phyloP scores from a whole-genome alignment of 257 asterid species.

The Gentiana macrophylla region DNA sequence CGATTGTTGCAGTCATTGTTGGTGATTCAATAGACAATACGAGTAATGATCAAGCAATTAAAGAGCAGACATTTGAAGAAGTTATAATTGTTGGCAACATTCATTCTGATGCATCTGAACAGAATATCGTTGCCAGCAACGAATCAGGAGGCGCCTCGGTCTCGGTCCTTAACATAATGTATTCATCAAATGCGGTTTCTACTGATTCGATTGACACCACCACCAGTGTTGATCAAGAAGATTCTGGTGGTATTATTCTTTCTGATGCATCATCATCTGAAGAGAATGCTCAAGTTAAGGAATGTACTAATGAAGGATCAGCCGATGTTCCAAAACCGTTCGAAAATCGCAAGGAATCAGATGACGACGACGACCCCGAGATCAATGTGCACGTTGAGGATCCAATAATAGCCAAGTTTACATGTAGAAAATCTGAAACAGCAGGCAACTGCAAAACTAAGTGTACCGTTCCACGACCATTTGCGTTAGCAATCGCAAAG shows the following conservation, averaged over 20 bases:
- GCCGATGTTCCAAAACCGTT: conserved; percentile 20
- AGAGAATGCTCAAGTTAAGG: conserved; percentile 48
- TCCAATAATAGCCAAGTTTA: conserved; percentile 16
- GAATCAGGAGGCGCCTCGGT: too few relatives aligned
- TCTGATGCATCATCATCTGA: conserved; percentile 14
- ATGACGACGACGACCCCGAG: background rate
- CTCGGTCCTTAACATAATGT: too few relatives aligned
- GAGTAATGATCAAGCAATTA: too few relatives aligned
- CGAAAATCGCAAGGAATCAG: conserved; percentile 22
- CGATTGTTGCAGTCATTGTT: too few relatives aligned
- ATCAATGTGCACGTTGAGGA: too few relatives aligned
- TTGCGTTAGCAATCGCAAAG: conserved; percentile 80
- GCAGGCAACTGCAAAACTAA: conserved; percentile 49
- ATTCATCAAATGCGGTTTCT: conserved; percentile 10
- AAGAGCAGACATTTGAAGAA: too few relatives aligned
- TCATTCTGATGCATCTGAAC: too few relatives aligned
- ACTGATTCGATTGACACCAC: conserved; percentile 18
- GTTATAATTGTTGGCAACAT: too few relatives aligned
- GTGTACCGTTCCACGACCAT: conserved; percentile 78
- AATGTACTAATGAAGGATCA: conserved; percentile 38
- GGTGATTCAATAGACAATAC: too few relatives aligned
- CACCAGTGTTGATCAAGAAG: conserved; percentile 20
- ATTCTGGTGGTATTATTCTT: conserved; percentile 25
- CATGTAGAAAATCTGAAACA: conserved; percentile 17
- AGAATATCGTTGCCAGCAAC: too few relatives aligned